Evolutionary conservation across 768 basidiomycete genomes (phyloP), one percentile per base, ranked within the genome.

Genomic region (Tylopilus balloui): DNA sequence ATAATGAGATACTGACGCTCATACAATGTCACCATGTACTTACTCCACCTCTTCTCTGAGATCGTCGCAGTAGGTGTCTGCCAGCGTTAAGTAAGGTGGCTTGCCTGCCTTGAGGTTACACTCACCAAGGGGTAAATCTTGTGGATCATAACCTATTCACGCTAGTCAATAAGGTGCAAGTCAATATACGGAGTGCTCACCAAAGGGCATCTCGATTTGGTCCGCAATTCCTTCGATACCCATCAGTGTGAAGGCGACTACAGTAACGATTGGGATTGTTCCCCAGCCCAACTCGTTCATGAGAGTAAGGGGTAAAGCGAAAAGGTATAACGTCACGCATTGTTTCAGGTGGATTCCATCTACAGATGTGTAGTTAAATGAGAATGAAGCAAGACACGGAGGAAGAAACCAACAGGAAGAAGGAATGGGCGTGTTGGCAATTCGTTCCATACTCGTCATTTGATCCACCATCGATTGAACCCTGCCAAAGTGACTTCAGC

Each of bases 211-310:
- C 67, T 96, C 93, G 56, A 95, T 92, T 67, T 92, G 84, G 52
- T 94, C 86, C 0, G 94, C 93, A 55, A 96, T 97, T 5, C 92
- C 92, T 73, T 96, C 93, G 44, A 97, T 89, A 15, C 92, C 92
- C 80, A 93, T 92, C 45, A 96, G 78, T 1, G 88, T 93, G 72
- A 94, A 92, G 8, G 90, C 83, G 24, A 93, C 85, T 13, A 88
- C 80, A 19, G 90, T 92, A 17, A 91, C 83, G 21, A 93, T 75
- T n/a, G 88, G 88, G 10, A 95, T 75, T 62, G 87, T 88, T 40
- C 75, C 78, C 87, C 89, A 92, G 28, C 84, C 84, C 57, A 94
- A 73, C 39, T 92, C 85, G 47, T 82, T 78, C 38, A 93, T 81
- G 25, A 97, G 77, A 2, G 88, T 88, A 57, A 94, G 79, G 5